Percentiles rank a stretch among this genome's conserved stretches.
Evolutionary conservation across 1,139 yeast species (phyloP).

Genomic region (Lodderomyces beijingensis): DNA sequence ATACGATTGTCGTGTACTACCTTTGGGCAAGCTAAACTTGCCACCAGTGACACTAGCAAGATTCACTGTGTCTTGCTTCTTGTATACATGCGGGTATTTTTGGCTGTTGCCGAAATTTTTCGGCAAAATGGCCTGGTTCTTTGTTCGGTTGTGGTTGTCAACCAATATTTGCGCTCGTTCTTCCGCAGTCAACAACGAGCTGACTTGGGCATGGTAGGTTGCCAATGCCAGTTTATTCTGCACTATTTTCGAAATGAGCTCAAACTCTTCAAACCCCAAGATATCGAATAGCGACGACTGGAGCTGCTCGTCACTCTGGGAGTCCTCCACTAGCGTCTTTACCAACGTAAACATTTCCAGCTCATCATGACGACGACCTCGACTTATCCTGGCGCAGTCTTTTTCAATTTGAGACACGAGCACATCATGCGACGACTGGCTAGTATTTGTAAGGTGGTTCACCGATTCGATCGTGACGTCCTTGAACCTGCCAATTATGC

Average conservation of each 20-base stretch:
- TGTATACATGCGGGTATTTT: conserved; percentile 84
- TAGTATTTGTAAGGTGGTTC: conserved; percentile 3
- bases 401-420: conserved; percentile 17
- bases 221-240: conserved; percentile 40
- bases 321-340: conserved; percentile 22
- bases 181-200: conserved; percentile 22
- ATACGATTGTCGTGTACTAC: conserved; percentile 64
- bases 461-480: conserved; percentile 32
- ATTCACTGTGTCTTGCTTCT: conserved; percentile 60
- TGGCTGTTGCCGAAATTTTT: conserved; percentile 42
- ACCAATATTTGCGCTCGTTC: conserved; percentile 56
- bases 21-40: conserved; percentile 72
- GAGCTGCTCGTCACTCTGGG: conserved; percentile 53
- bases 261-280: conserved; percentile 82
- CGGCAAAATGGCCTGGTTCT: conserved; percentile 47
- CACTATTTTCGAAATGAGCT: conserved; percentile 63
- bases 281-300: conserved; percentile 71
- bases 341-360: conserved; percentile 23
- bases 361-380: conserved; percentile 22
- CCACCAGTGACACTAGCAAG: conserved; percentile 76
- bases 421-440: conserved; percentile 15
- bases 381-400: conserved; percentile 28
- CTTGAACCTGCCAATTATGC: conserved; percentile 24
- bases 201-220: conserved; percentile 3
- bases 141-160: conserved; percentile 50